Percentiles rank a stretch among this genome's conserved stretches.
phyloP scores from a whole-genome alignment of 768 basidiomycete species.

The Termitomyces sp. region DNA sequence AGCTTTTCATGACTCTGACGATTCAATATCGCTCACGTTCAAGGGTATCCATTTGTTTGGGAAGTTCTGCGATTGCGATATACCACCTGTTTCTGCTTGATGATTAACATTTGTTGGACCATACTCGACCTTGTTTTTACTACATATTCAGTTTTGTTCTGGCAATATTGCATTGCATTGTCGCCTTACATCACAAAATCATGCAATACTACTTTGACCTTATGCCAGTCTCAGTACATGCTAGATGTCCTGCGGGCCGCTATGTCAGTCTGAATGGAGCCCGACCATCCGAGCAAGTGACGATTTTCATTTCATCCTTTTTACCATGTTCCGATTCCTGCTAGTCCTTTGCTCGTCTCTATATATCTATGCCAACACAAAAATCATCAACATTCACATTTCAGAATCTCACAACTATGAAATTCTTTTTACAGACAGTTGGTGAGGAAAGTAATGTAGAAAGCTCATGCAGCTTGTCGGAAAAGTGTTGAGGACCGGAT shows the following conservation, averaged over 20 bases:
- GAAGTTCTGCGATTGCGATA: not conserved
- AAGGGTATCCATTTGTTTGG: not conserved
- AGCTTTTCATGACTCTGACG: not conserved
- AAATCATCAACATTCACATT: slow-evolving; percentile 54
- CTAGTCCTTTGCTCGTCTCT: slow-evolving; percentile 3
- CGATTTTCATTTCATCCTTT: not conserved
- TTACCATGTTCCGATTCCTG: slow-evolving; percentile 1
- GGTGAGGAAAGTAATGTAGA: slow-evolving; percentile 18
- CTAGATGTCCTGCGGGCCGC: not conserved
- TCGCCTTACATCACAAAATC: not conserved
- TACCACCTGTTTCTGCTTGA: not conserved
- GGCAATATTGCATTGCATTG: not conserved
- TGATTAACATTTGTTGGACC: not conserved
- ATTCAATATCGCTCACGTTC: not conserved
- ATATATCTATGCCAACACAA: slow-evolving; percentile 47
- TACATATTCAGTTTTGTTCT: not conserved
- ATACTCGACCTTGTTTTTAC: not conserved
- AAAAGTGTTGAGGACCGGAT: no score
- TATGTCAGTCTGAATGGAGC: no score
- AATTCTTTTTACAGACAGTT: slow-evolving; percentile 16
- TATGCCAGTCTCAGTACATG: no score
- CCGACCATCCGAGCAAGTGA: no score
- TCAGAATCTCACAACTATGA: slow-evolving; percentile 17
- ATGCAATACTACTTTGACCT: not conserved
- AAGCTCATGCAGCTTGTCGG: not conserved